Percentiles rank a stretch among this genome's conserved stretches.
Conservation (phyloP, 2,329 filamentous ascomycete genomes). For the Colletotrichum brevisporum region DNA sequence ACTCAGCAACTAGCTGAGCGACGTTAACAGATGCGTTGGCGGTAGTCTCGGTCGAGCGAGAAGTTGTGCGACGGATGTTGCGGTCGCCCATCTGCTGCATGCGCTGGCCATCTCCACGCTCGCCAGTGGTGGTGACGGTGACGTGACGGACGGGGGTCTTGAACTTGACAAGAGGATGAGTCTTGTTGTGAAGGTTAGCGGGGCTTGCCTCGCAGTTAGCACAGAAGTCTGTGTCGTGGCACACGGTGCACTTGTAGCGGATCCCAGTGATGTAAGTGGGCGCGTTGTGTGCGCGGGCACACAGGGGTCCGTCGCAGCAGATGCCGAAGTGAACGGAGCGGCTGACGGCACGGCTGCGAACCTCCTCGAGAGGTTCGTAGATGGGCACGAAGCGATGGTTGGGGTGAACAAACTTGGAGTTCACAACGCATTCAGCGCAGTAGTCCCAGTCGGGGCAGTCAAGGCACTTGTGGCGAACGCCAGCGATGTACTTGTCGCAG, state of each 20-base stretch:
- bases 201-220: conserved; percentile 93
- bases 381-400: conserved; percentile 91
- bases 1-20: conserved; percentile 81
- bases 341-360: conserved; percentile 53
- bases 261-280: conserved; percentile 83
- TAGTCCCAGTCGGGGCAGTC: conserved; percentile 99
- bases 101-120: conserved; percentile 76
- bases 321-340: conserved; percentile 82
- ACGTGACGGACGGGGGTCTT: conserved; percentile 92
- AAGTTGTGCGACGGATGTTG: conserved; percentile 51
- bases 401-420: conserved; percentile 79
- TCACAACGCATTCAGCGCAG: conserved; percentile 81
- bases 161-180: conserved; percentile 98
- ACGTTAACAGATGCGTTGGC: conserved; percentile 63
- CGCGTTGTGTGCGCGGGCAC: conserved; percentile 68
- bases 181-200: conserved; percentile 87
- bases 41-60: conserved; percentile 66
- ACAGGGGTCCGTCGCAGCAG: conserved; percentile 95
- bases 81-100: conserved; percentile 81
- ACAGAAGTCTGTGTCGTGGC: conserved; percentile 95
- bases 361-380: conserved; percentile 76
- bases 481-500: conserved; percentile 89
- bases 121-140: conserved; percentile 86
- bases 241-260: conserved; percentile 98
- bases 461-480: conserved; percentile 95